phyloP scores from a whole-genome alignment of 257 asterid genomes.

The Solanum sejunctum region DNA sequence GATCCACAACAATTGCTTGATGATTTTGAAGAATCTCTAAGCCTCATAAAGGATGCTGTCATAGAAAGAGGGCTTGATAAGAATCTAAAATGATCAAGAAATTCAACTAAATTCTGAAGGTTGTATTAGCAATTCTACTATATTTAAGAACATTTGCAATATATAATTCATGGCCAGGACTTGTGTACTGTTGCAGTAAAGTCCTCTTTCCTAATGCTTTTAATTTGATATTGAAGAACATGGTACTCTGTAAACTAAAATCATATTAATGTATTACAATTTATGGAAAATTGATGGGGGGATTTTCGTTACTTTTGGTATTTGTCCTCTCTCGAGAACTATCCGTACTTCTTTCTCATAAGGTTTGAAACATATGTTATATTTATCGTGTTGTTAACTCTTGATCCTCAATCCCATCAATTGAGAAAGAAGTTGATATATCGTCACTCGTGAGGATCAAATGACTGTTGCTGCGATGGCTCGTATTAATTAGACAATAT shows the following conservation, averaged over 20 bases:
- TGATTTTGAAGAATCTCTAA: slow-evolving; percentile 21
- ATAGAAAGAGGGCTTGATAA: neutral
- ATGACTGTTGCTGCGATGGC: no score
- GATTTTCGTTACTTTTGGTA: neutral
- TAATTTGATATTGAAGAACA: neutral
- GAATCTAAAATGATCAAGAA: neutral
- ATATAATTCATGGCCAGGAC: neutral
- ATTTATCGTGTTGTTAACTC: no score
- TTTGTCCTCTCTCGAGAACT: neutral
- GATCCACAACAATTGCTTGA: slow-evolving; percentile 23
- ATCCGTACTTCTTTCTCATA: no score
- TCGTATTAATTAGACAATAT: no score
- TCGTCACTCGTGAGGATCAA: no score
- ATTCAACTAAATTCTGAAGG: neutral
- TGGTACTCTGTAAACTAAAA: neutral
- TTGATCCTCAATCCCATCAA: no score
- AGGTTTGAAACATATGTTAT: no score
- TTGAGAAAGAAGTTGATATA: no score
- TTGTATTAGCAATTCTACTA: neutral
- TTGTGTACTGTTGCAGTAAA: neutral
- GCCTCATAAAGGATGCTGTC: slow-evolving; percentile 16
- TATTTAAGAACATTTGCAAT: neutral
- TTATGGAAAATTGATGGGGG: neutral
- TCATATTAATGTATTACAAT: neutral
- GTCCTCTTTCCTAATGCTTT: neutral